Conservation (phyloP, 768 basidiomycete species). For the Tylopilus plumbeoviolaceoides region DNA sequence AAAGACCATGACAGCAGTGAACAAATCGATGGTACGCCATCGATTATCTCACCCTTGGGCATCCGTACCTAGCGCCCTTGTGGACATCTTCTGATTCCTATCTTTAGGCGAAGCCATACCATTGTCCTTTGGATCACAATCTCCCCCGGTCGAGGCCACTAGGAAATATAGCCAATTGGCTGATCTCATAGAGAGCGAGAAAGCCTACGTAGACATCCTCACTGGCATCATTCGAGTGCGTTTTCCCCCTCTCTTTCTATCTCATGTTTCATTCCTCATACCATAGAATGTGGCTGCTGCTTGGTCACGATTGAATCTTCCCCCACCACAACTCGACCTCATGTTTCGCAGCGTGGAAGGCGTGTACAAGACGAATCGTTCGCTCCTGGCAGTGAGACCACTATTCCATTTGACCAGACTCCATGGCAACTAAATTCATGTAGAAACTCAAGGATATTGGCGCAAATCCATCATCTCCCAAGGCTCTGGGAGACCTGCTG, state of each 20-base stretch:
- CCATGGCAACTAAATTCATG: slow-evolving; percentile 13
- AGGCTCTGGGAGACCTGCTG: slow-evolving; percentile 89
- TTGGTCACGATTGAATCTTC: slow-evolving; percentile 94
- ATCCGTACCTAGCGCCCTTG: slow-evolving; percentile 1
- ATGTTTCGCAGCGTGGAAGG: slow-evolving; percentile 95
- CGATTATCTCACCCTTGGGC: slow-evolving; percentile 19
- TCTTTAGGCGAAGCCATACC: slow-evolving; percentile 20
- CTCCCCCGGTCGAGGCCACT: slow-evolving; percentile 40
- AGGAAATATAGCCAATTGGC: slow-evolving; percentile 78
- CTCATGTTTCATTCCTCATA: slow-evolving; percentile 11
- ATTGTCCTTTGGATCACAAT: slow-evolving; percentile 16
- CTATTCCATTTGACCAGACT: background rate
- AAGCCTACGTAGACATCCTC: slow-evolving; percentile 84
- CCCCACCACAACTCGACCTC: slow-evolving; percentile 83
- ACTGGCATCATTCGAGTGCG: slow-evolving; percentile 88
- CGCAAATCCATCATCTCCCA: slow-evolving; percentile 86
- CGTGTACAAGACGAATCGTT: slow-evolving; percentile 88
- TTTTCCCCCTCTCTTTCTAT: slow-evolving; percentile 12
- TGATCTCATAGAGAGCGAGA: slow-evolving; percentile 94
- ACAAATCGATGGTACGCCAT: background rate
- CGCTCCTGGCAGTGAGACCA: slow-evolving; percentile 58
- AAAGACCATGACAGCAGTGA: slow-evolving; percentile 15
- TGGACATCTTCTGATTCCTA: slow-evolving; percentile 15
- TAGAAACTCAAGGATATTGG: slow-evolving; percentile 96
- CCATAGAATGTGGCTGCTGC: slow-evolving; percentile 94